Evolutionary conservation across 2,329 filamentous ascomycete genomes (phyloP).

Genomic region (Diplocarpon rosae): DNA sequence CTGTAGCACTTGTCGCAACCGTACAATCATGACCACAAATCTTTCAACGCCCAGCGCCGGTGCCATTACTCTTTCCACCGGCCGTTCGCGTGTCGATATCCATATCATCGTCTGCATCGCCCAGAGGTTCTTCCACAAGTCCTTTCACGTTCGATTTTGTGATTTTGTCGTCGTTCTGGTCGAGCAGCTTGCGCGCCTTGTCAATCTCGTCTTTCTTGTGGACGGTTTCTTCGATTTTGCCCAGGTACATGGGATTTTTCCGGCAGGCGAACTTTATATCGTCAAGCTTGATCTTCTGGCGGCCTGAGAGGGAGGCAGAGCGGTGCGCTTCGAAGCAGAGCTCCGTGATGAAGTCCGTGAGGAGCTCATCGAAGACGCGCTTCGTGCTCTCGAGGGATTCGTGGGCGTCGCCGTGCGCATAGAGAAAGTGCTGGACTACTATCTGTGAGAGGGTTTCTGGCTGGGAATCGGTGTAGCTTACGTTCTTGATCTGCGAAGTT

Average conservation of each 20-base stretch:
- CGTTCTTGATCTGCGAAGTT: conserved; percentile 66
- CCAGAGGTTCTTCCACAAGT: conserved; percentile 37
- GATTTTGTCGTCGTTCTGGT: conserved; percentile 54
- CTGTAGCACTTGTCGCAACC: background rate
- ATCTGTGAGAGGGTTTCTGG: conserved; percentile 1
- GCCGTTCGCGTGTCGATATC: conserved; percentile 27
- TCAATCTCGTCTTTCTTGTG: conserved; percentile 83
- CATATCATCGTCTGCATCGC: conserved; percentile 41
- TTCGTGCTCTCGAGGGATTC: conserved; percentile 75
- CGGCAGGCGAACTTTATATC: conserved; percentile 94
- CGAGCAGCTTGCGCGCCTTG: conserved; percentile 65
- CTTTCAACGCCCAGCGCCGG: background rate
- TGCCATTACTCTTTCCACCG: conserved; percentile 18
- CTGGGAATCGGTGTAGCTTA: conserved; percentile 31
- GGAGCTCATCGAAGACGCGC: conserved; percentile 82
- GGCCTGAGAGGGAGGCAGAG: conserved; percentile 72
- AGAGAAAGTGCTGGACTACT: conserved; percentile 62
- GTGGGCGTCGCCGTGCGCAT: conserved; percentile 67
- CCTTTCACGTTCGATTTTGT: conserved; percentile 38
- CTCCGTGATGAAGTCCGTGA: conserved; percentile 93
- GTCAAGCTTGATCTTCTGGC: conserved; percentile 95
- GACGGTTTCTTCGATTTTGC: conserved; percentile 79
- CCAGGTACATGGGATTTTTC: conserved; percentile 73
- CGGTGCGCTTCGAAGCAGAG: conserved; percentile 83
- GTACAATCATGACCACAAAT: background rate